These are phyloP conservation scores for Diaporthe sp. DNA, from an alignment of 2,329 filamentous ascomycete genomes.

Conservation along the genomic window DNA sequence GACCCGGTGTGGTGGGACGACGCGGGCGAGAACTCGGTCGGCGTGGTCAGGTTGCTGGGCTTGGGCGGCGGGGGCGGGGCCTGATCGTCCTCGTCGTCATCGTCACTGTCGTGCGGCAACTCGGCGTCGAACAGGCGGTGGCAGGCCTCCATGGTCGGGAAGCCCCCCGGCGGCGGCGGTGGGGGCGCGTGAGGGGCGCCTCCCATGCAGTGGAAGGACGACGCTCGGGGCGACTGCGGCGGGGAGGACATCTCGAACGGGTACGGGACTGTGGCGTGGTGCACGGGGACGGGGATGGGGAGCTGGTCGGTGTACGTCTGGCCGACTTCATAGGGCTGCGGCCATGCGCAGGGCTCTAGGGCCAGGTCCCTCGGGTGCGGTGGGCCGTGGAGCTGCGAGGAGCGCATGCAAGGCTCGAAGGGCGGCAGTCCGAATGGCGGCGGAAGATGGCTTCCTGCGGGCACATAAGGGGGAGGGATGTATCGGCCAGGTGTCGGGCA, in stretches of 20 bases:
- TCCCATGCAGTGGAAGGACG: conserved; percentile 11
- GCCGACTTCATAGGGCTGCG: neutral
- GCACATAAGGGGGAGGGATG: neutral
- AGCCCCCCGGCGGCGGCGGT: neutral
- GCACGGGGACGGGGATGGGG: neutral
- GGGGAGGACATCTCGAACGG: conserved; percentile 14
- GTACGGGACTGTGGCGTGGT: neutral
- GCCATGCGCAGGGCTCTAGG: neutral
- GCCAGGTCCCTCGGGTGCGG: neutral
- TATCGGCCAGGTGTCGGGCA: neutral
- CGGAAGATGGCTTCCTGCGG: neutral
- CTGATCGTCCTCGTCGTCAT: neutral
- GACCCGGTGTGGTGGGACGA: conserved; percentile 36
- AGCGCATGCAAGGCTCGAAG: neutral
- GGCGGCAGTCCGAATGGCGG: neutral
- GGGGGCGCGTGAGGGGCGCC: neutral
- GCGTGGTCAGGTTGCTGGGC: conserved; percentile 41
- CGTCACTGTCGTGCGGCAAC: neutral
- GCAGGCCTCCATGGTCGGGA: neutral
- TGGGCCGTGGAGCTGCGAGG: neutral
- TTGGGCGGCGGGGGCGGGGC: conserved; percentile 27
- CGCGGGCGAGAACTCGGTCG: conserved; percentile 37
- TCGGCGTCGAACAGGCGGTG: neutral
- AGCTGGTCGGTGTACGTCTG: neutral
- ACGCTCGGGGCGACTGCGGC: neutral